Base-by-base conservation (phyloP, 345 rosid species). In the Theobroma cacao region DNA sequence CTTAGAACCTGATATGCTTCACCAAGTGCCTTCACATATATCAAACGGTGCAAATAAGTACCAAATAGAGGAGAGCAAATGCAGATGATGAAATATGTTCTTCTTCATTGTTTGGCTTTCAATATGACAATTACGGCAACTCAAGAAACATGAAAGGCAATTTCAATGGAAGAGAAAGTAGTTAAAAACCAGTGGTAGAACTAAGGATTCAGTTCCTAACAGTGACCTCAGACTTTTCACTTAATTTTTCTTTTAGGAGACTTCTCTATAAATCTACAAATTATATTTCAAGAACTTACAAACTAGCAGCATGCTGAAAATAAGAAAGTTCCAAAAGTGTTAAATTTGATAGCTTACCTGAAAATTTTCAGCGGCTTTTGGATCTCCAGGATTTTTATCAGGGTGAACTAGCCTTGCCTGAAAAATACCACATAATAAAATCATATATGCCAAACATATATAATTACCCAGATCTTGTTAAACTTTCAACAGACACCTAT, bases 361-460 rank as follows among this genome's bases (percentile, higher is more conserved):
- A 84, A 97, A 97, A 77, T 93, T 97, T 80, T 79, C 88, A 3
- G 98, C 98, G 76, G 99, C 98, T 80, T 86, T 91, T 47, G 98
- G 94, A 83, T 91, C 98, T 33, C 89, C 91, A 36, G 87, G 96
- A 87, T 94, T 97, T 88, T 94, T 97, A 80, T 97, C 99, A 31
- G 99, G 99, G 79, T 97, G 98, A 77, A 97, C 98, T 82, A 81
- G 72, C 80, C 95, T 88, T 80, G 98, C 98, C 99, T 97, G 88
- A 58, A 75, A 47, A 36, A 64, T 41, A 12, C 62, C 41, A 7
- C 7, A 31, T 1, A 47, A 61, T 6, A 14, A 30, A 41, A 61
- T 30, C 70, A 75, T 1, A 74, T 5, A 38, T 40, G 7, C 52
- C 22, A 3, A 68, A 43, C 55, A 45, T 26, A 70, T 68, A 41